phyloP scores from a whole-genome alignment of 805 yeast species.

The Candida caryicola region DNA sequence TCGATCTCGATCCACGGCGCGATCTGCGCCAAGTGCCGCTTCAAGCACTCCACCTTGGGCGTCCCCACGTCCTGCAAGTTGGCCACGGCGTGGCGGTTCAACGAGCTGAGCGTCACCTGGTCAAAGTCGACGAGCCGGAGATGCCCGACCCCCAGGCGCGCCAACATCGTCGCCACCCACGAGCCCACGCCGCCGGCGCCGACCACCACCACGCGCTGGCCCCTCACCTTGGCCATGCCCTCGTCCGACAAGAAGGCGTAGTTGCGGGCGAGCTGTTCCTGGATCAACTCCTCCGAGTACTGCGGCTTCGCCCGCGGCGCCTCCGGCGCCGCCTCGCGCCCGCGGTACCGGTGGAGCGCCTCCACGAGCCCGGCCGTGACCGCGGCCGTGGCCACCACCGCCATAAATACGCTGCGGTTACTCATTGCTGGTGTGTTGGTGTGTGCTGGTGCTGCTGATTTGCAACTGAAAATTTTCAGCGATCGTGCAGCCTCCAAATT shows the following conservation, averaged over 20 bases:
- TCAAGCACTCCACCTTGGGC: constrained; percentile 80
- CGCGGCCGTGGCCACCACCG: constrained; percentile 29
- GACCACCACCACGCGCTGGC: constrained; percentile 68
- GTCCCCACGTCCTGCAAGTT: constrained; percentile 88
- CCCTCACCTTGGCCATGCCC: constrained; percentile 72
- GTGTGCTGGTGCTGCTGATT: too few species aligned
- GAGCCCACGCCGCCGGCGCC: constrained; percentile 99
- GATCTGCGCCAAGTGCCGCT: constrained; percentile 60
- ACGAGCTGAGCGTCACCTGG: constrained; percentile 87
- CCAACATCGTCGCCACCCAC: constrained; percentile 88
- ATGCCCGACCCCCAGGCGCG: constrained; percentile 83
- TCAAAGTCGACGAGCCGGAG: constrained; percentile 88
- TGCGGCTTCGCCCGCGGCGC: constrained; percentile 7
- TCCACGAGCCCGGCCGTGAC: constrained; percentile 37
- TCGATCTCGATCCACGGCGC: constrained; percentile 96
- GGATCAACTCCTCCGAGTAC: constrained; percentile 64
- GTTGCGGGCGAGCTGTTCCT: constrained; percentile 91
- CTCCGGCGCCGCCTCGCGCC: neutral
- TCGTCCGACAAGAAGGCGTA: constrained; percentile 87
- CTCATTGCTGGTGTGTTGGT: too few species aligned
- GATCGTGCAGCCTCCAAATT: constrained; percentile 1
- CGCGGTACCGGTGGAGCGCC: constrained; percentile 25
- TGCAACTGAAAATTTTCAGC: constrained; percentile 5
- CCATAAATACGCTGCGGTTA: constrained; percentile 2
- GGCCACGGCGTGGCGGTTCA: constrained; percentile 95